phyloP scores from a whole-genome alignment of 2,329 filamentous ascomycete genomes.

The Fusarium paranaense region DNA sequence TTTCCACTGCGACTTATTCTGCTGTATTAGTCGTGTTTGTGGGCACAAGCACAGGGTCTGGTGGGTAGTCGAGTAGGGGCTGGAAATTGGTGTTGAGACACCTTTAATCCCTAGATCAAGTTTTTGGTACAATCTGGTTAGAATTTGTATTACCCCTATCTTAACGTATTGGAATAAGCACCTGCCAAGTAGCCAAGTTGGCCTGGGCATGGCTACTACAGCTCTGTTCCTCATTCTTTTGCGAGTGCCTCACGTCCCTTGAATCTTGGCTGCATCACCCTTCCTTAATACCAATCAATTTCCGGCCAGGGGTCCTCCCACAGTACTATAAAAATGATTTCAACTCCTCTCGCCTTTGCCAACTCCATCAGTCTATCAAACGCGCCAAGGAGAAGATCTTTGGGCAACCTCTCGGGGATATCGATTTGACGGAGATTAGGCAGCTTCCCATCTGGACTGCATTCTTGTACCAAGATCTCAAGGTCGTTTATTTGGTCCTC shows the following conservation, averaged over 20 bases:
- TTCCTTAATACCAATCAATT: not conserved
- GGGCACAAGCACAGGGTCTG: not conserved
- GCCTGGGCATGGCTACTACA: too few species aligned
- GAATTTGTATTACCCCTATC: not conserved
- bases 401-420: not conserved
- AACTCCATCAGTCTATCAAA: not conserved
- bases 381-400: not conserved
- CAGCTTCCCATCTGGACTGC: not conserved
- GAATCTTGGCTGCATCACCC: not conserved
- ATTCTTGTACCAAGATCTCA: not conserved
- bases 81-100: not conserved
- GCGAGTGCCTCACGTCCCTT: not conserved
- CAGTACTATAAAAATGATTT: not conserved
- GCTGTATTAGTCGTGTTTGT: not conserved
- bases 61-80: not conserved
- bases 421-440: not conserved
- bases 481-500: not conserved
- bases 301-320: not conserved
- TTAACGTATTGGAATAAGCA: not conserved
- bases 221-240: too few species aligned
- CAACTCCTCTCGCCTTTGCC: not conserved
- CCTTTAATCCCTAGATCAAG: too few species aligned
- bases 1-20: not conserved
- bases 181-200: not conserved
- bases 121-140: too few species aligned